Evolutionary conservation across 768 basidiomycete genomes (phyloP), one percentile per base, ranked within the genome.

Genomic region (Sarcodon aspratus): DNA sequence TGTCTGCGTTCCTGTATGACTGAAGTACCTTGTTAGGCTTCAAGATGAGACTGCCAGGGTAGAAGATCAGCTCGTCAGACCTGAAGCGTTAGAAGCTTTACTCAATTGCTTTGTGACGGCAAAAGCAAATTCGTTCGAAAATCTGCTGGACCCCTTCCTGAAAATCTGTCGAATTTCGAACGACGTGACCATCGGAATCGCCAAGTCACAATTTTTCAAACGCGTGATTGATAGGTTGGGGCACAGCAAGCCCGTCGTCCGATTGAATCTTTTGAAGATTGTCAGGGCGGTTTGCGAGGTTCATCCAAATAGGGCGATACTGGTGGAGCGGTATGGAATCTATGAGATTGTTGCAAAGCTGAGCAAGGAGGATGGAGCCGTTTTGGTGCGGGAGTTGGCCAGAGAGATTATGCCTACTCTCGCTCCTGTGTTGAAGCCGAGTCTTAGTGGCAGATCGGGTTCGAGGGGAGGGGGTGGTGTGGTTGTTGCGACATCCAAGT

Each of bases 1-100:
- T 8, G 21, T 36, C 45, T 36, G 15, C 9, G n/a, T 40, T 33
- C 33, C n/a, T 6, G 33, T 9, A 21, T 3, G 12, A 33, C 12
- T 40, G 46, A 34, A 48, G 21, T 27, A 35, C 27, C 13, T 44
- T 21, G 18, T 21, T 55, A 93, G 90, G 92, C 69, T 98, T 34
- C 88, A 93, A 69, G 96, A 97, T 57, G 96, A 99, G 66, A 90
- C 88, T 1, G 82, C 90, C 1, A 78, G 92, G 48, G 87, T 99
- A 6, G 96, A 97, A 61, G 93, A 95, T 59, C 80, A 85, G 45
- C 72, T 99, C 0, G 66, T 85, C 33, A 85, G 87, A 57, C 63
- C 72, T 1, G 69, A 71, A 10, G 70, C 85, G 1, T 64, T 89
- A 13, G 81, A 87, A 0, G 70, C 78, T 0, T 67, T 95, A 12